These are phyloP conservation scores for Backusella mclennaniae DNA, from an alignment of 192 early-diverging fungal species.

Conservation along the genomic window DNA sequence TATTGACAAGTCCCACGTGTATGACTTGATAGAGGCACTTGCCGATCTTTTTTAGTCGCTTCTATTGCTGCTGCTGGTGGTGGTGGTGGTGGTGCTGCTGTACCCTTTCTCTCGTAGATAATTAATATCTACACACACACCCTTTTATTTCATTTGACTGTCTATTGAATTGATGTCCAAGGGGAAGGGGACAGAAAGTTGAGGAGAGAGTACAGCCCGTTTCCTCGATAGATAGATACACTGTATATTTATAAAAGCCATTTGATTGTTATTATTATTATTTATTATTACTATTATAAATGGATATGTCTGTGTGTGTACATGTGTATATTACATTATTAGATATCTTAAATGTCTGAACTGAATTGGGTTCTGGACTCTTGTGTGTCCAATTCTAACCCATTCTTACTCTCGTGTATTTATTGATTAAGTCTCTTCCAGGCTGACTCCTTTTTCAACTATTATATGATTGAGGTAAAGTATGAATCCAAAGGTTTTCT, in stretches of 20 bases:
- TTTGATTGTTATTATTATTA: background rate
- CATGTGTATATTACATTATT: background rate
- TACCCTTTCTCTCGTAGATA: background rate
- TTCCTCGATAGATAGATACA: background rate
- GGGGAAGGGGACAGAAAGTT: background rate
- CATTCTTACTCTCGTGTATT: background rate
- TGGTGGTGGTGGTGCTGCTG: background rate
- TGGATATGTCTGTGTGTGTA: background rate
- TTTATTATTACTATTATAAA: background rate
- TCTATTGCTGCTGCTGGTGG: too few relatives aligned
- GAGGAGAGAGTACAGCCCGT: slow-evolving; percentile 3
- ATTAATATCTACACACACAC: background rate
- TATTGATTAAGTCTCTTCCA: background rate
- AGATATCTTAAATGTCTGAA: background rate
- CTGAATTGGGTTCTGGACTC: background rate
- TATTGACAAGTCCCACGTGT: slow-evolving; percentile 8
- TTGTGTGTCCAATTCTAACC: background rate
- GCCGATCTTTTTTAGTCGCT: slow-evolving; percentile 3
- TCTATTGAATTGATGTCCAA: slow-evolving; percentile 3
- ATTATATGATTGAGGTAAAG: background rate
- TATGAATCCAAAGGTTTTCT: background rate
- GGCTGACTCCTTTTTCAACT: background rate
- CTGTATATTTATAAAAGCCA: background rate
- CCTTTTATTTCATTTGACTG: background rate
- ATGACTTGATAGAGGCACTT: background rate